These are phyloP conservation scores for Triticum dicoccoides DNA, from an alignment of 176 grass and related monocot genomes.

Conservation along the genomic window DNA sequence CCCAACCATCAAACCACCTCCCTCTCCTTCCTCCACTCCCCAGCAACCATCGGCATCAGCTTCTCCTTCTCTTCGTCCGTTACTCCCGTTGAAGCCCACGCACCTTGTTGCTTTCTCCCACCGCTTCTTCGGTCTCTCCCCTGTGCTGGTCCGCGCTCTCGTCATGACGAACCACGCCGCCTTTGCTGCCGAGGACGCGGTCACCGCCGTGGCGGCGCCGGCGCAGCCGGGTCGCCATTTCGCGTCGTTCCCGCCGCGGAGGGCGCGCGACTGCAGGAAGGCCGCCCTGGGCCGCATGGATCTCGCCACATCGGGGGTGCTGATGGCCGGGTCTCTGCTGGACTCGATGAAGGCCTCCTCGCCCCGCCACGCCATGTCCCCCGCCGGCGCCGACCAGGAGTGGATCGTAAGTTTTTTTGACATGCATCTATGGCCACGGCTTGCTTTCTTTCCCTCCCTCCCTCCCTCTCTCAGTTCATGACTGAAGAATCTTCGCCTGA, in stretches of 20 bases:
- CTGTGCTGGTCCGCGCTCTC: neutral
- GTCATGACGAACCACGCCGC: slow-evolving; percentile 57
- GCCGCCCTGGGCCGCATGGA: slow-evolving; percentile 27
- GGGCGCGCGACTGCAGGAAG: slow-evolving; percentile 33
- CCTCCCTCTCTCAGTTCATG: neutral
- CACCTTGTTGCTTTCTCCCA: neutral
- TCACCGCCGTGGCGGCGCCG: slow-evolving; percentile 11
- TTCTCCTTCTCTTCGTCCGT: too few relatives aligned
- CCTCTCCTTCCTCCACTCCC: neutral
- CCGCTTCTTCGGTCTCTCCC: too few relatives aligned
- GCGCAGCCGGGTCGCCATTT: slow-evolving; percentile 25
- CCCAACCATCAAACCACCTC: neutral
- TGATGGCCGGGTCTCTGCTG: slow-evolving; percentile 21
- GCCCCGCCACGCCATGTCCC: slow-evolving; percentile 39
- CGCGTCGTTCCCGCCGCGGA: slow-evolving; percentile 3
- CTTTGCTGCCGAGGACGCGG: slow-evolving; percentile 40
- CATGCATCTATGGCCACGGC: too few relatives aligned
- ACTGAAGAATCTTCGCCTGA: neutral
- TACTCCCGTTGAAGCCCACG: too few relatives aligned
- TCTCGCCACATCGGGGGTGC: neutral
- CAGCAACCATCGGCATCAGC: slow-evolving; percentile 4
- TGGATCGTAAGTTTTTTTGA: slow-evolving; percentile 50
- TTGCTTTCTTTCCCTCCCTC: neutral
- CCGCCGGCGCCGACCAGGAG: slow-evolving; percentile 20
- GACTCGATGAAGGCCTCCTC: slow-evolving; percentile 73